Evolutionary conservation across 306 rosid genomes (phyloP), one percentile per base, ranked within the genome.

Genomic region (Macrotyloma uniflorum): DNA sequence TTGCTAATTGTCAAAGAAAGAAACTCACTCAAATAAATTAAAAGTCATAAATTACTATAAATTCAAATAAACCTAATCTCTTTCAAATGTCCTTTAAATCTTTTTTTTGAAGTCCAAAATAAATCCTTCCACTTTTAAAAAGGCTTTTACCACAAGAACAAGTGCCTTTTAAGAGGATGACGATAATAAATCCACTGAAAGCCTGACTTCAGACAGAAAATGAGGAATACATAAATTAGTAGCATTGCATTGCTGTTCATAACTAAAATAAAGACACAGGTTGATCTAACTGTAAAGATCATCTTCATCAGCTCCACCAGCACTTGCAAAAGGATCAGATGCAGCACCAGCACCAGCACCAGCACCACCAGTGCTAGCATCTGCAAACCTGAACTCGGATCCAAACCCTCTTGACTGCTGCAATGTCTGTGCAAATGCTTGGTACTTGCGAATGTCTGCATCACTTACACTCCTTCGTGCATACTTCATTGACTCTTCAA

Each of bases 341-440:
- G 90, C 81, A 2, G 87, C 78, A 0, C 83, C 83, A 16, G 23
- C 43, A 16, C 67, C 67, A 12, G 57, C 80, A 14, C 74, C 67
- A 12, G 57, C 80, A 14, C 74, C 85, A 13, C 81, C 83, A 26
- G 86, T 8, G 71, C 47, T 35, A 2, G 66, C 62, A 43, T 95
- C 97, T 1, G 97, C 84, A 66, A 95, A 95, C 90, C 96, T 87
- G 77, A 95, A 95, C 76, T 95, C 98, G 0, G 87, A 49, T 69
- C 99, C 99, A 69, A 95, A 91, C 32, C 99, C 99, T 88, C 99
- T 91, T 0, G 99, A 95, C 83, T 95, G 99, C 96, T 95, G 99
- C 84, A 95, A 84, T 59, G 99, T 95, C 70, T 93, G 99, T 1
- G 99, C 99, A 73, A 95, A 95, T 8, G 98, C 92, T 83, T 95